A percentile compares a stretch with the other conserved stretches of the same genome.
Evolutionary conservation across 257 asterid species (phyloP).

Genomic region (Eucommia ulmoides): DNA sequence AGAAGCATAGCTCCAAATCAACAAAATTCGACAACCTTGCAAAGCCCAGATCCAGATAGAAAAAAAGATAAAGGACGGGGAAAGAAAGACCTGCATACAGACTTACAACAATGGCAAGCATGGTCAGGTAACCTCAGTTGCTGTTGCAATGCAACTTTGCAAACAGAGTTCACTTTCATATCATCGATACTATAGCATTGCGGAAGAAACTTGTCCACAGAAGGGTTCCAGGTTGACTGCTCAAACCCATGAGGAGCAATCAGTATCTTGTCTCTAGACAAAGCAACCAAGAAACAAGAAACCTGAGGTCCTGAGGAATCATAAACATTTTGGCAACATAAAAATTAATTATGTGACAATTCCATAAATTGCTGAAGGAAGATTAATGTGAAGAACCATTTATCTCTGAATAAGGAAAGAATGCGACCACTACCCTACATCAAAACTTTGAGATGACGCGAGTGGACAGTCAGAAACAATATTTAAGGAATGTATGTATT

Average conservation of each 20-base stretch:
- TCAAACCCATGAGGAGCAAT: slow-evolving; percentile 61
- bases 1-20: not conserved
- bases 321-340: not conserved
- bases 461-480: no score
- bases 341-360: not conserved
- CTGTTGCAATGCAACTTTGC: slow-evolving; percentile 53
- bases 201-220: slow-evolving; percentile 45
- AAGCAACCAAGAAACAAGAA: no score
- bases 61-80: not conserved
- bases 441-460: no score
- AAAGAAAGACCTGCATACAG: not conserved
- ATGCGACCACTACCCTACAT: no score
- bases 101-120: slow-evolving; percentile 39
- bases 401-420: no score
- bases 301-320: no score
- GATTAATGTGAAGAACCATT: no score
- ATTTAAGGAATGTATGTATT: no score
- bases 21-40: not conserved
- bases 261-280: slow-evolving; percentile 51
- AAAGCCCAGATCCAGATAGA: not conserved
- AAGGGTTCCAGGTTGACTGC: slow-evolving; percentile 69
- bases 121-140: slow-evolving; percentile 35
- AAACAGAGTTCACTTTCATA: slow-evolving; percentile 48
- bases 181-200: slow-evolving; percentile 44
- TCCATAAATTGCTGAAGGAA: slow-evolving; percentile 9